Conservation (phyloP, 495 filamentous ascomycete genomes). For the Tetracladium marchalianum region DNA sequence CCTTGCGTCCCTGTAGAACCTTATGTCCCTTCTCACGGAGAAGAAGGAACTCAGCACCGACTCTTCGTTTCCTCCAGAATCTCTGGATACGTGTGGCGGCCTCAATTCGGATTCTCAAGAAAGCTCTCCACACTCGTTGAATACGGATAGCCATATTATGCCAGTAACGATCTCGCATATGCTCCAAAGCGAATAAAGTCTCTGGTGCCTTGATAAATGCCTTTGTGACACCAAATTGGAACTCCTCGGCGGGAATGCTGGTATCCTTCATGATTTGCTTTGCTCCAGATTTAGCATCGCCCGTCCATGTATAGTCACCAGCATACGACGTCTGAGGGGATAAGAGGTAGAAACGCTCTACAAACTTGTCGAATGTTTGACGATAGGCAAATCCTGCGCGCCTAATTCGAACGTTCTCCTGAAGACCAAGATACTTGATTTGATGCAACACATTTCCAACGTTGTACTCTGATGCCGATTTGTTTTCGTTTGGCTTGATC, state of each 20-base stretch:
- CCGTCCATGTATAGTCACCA: slow-evolving; percentile 93
- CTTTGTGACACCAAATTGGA: slow-evolving; percentile 94
- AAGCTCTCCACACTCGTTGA: slow-evolving; percentile 94
- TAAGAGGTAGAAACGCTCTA: slow-evolving; percentile 92
- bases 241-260: slow-evolving; percentile 88
- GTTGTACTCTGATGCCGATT: slow-evolving; percentile 88
- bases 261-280: slow-evolving; percentile 94
- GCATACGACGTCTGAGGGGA: slow-evolving; percentile 93
- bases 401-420: slow-evolving; percentile 97
- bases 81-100: slow-evolving; percentile 90
- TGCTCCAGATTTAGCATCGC: slow-evolving; percentile 76
- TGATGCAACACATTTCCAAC: slow-evolving; percentile 89
- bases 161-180: slow-evolving; percentile 97
- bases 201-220: slow-evolving; percentile 98
- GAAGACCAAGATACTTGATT: slow-evolving; percentile 97
- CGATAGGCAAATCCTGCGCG: slow-evolving; percentile 95
- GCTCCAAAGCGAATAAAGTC: slow-evolving; percentile 92
- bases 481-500: slow-evolving; percentile 99
- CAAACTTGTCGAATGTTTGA: slow-evolving; percentile 97
- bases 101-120: slow-evolving; percentile 83
- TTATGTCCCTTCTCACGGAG: slow-evolving; percentile 84
- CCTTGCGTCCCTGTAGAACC: slow-evolving; percentile 75
- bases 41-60: slow-evolving; percentile 78
- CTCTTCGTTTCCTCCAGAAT: slow-evolving; percentile 86
- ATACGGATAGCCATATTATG: slow-evolving; percentile 99